Conservation (phyloP, 2,329 filamentous ascomycete species). For the Juglanconis sp. region DNA sequence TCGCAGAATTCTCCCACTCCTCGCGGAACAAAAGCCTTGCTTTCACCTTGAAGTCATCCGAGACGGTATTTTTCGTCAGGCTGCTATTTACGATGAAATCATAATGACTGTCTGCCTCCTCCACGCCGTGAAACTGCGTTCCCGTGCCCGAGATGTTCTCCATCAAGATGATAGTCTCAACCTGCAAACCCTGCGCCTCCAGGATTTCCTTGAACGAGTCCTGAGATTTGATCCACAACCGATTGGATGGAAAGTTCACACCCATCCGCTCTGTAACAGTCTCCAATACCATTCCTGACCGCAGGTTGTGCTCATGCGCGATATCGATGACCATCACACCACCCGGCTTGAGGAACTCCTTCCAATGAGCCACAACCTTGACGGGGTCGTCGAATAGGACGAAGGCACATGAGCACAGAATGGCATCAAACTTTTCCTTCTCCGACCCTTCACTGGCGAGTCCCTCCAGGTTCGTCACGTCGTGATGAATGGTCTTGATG, state of each 20-base stretch:
- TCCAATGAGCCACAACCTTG: slow-evolving; percentile 27
- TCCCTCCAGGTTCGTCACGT: slow-evolving; percentile 25
- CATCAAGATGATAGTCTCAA: slow-evolving; percentile 26
- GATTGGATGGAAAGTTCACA: slow-evolving; percentile 26
- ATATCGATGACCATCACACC: slow-evolving; percentile 31
- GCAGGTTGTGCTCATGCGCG: slow-evolving; percentile 30
- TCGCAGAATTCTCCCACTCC: slow-evolving; percentile 29
- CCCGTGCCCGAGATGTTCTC: slow-evolving; percentile 26
- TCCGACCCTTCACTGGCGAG: slow-evolving; percentile 17
- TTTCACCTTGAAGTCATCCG: slow-evolving; percentile 23
- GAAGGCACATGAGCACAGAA: slow-evolving; percentile 34
- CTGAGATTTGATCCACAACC: slow-evolving; percentile 28
- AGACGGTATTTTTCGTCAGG: slow-evolving; percentile 19
- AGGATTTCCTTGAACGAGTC: slow-evolving; percentile 28
- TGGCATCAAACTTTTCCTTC: slow-evolving; percentile 27
- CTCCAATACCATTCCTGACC: slow-evolving; percentile 26
- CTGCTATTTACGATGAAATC: slow-evolving; percentile 23
- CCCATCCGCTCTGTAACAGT: slow-evolving; percentile 23
- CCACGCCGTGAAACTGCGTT: slow-evolving; percentile 21
- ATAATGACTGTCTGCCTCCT: slow-evolving; percentile 29
- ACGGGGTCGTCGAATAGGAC: slow-evolving; percentile 29
- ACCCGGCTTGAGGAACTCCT: slow-evolving; percentile 25
- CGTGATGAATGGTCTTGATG: slow-evolving; percentile 26
- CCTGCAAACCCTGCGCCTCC: slow-evolving; percentile 24
- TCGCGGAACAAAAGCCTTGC: slow-evolving; percentile 27